These are phyloP conservation scores for Grosmannia huntii DNA, from an alignment of 2,329 filamentous ascomycete species.

Conservation along the genomic window DNA sequence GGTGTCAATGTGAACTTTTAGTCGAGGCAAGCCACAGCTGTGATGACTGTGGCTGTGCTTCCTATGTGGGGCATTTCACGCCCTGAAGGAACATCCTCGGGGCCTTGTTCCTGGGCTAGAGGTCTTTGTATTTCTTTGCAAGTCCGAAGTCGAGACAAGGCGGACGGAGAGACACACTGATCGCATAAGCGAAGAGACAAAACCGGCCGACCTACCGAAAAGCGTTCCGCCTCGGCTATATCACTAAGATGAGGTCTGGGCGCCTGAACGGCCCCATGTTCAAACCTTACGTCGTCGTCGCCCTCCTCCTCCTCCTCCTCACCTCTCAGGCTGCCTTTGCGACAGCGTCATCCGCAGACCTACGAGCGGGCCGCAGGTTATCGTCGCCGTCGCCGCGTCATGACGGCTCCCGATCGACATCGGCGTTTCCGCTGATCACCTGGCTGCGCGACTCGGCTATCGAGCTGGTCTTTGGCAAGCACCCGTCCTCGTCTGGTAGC, in stretches of 20 bases:
- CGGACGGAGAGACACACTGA: neutral
- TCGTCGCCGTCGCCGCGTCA: neutral
- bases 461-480: constrained; percentile 36
- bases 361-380: neutral
- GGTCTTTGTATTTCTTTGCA: neutral
- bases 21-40: neutral
- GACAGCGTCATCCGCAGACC: neutral
- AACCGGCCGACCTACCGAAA: neutral
- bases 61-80: neutral
- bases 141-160: neutral
- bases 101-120: neutral
- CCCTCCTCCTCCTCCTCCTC: neutral
- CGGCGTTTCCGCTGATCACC: constrained; percentile 32
- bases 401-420: neutral
- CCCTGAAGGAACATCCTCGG: neutral
- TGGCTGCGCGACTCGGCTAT: constrained; percentile 37
- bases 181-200: neutral
- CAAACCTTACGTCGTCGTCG: neutral
- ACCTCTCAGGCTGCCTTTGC: neutral
- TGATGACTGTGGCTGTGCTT: neutral
- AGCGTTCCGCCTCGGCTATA: neutral
- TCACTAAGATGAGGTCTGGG: neutral
- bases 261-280: neutral
- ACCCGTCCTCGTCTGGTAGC: constrained; percentile 15
- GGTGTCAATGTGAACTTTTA: neutral